Conservation (phyloP, 371 early-diverging fungal genomes). For the Dinochytrium kinnereticum region DNA sequence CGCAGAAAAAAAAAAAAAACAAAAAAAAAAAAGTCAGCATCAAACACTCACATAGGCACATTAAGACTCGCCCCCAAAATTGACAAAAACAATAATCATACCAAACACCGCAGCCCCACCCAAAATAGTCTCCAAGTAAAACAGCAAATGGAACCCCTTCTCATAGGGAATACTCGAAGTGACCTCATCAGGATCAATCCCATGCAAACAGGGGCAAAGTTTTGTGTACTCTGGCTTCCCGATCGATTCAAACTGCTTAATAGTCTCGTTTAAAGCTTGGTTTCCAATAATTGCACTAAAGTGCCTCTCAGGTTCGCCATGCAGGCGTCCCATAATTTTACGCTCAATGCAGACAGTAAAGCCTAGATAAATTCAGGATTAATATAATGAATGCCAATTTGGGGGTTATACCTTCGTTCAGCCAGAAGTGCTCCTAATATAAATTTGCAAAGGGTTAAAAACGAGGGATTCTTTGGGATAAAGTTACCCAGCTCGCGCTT, state of each 20-base stretch:
- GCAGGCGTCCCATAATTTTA: constrained; percentile 83
- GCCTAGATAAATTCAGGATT: too few species aligned
- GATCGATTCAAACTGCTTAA: constrained; percentile 77
- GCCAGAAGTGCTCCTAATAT: constrained; percentile 80
- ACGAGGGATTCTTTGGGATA: constrained; percentile 21
- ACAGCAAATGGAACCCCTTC: constrained; percentile 94
- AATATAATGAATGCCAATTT: too few species aligned
- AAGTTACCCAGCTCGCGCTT: constrained; percentile 75
- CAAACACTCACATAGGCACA: too few species aligned
- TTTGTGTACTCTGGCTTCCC: constrained; percentile 74
- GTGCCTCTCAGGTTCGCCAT: constrained; percentile 83
- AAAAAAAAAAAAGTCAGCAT: too few species aligned
- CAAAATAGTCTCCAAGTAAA: constrained; percentile 85
- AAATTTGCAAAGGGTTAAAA: too few species aligned
- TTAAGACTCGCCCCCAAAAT: too few species aligned
- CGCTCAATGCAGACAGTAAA: constrained; percentile 95
- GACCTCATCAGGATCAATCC: constrained; percentile 93
- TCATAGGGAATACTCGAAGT: constrained; percentile 94
- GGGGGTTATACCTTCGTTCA: too few species aligned
- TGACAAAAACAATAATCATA: not conserved
- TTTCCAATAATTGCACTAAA: constrained; percentile 89
- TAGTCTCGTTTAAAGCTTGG: constrained; percentile 72
- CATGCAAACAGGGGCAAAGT: constrained; percentile 76
- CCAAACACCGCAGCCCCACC: constrained; percentile 75
- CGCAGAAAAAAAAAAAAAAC: too few species aligned